Percentiles rank a stretch among this genome's conserved stretches.
Evolutionary conservation across 768 basidiomycete genomes (phyloP).

Genomic region (Cubamyces sp.): DNA sequence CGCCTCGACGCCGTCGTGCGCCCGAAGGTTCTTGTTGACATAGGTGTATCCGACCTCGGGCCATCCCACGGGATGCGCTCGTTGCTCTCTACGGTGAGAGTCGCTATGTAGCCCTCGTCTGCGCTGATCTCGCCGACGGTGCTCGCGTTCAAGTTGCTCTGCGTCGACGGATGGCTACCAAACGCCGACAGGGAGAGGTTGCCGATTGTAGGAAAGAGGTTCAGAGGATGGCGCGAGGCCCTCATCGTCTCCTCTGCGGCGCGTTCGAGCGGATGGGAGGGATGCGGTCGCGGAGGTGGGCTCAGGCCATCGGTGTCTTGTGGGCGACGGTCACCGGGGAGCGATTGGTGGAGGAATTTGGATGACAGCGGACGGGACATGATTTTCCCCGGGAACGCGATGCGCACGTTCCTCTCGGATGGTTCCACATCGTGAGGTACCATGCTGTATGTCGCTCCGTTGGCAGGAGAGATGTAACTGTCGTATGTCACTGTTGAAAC

Average conservation of each 20-base stretch:
- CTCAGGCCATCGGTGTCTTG: neutral
- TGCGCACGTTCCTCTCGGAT: neutral
- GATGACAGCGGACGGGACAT: neutral
- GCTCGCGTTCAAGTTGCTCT: constrained; percentile 1
- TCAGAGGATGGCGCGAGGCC: neutral
- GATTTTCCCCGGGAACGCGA: constrained; percentile 8
- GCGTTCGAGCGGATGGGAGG: neutral
- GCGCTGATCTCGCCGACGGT: constrained; percentile 1
- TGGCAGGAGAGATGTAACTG: constrained; percentile 12
- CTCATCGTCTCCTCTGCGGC: neutral
- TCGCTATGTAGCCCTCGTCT: neutral
- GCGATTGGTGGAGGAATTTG: neutral
- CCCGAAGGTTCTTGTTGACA: constrained; percentile 20
- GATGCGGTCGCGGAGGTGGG: constrained; percentile 18
- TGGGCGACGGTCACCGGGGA: neutral
- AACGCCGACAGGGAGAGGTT: constrained; percentile 29
- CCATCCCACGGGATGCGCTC: neutral
- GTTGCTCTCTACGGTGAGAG: neutral
- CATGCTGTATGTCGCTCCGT: constrained; percentile 8
- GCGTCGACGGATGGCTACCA: constrained; percentile 14
- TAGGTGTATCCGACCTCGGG: constrained; percentile 13
- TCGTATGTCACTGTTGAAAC: constrained; percentile 6
- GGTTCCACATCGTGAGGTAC: constrained; percentile 5
- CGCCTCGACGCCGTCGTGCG: constrained; percentile 1
- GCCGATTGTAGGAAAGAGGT: constrained; percentile 14